Evolutionary conservation across 2,329 filamentous ascomycete species (phyloP), one percentile per base, ranked within the genome.

Genomic region (Alternaria sp.): DNA sequence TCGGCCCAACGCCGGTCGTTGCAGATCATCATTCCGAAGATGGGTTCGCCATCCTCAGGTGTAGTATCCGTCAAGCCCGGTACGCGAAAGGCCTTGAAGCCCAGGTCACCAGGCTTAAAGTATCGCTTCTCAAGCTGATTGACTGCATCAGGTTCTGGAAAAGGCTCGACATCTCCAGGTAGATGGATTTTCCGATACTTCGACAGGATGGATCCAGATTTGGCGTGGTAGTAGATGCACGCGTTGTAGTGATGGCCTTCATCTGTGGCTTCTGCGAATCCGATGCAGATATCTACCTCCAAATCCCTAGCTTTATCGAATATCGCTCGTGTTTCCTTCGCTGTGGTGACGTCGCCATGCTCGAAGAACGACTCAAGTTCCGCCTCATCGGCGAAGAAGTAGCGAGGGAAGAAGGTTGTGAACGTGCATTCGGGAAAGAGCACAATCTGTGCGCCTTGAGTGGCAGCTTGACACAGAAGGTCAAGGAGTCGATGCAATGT

Each of bases 371-470:
- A 66, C 32, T 82, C 81, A 14, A 86, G 71, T 44, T 83, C 78
- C 14, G 74, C 69, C 25, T 77, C 71, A 57, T 83, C 80, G 6
- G 78, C 71, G 58, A 86, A 80, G 46, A 85, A 70, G 62, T 83
- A 79, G 9, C 82, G 80, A 0, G 85, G 84, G 66, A 86, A 86
- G 77, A 87, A 86, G 0, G 84, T 86, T 1, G 84, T 86, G 30
- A 86, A 81, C 11, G 84, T 81, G 25, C 81, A 79, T 68, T 87
- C 85, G 2, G 84, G 85, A 61, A 84, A 86, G 8, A 85, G 79
- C 14, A 85, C 81, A 1, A 86, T 63, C 59, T 82, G 78, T 18
- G 81, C 84, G 18, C 79, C 77, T 59, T 82, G 69, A 4, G 70
- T 58, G 1, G 79, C 78, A 12, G 84, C 84, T 14, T 79, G 69